Base-by-base conservation (phyloP, 495 filamentous ascomycete species). In the Neurospora tetrasperma region DNA sequence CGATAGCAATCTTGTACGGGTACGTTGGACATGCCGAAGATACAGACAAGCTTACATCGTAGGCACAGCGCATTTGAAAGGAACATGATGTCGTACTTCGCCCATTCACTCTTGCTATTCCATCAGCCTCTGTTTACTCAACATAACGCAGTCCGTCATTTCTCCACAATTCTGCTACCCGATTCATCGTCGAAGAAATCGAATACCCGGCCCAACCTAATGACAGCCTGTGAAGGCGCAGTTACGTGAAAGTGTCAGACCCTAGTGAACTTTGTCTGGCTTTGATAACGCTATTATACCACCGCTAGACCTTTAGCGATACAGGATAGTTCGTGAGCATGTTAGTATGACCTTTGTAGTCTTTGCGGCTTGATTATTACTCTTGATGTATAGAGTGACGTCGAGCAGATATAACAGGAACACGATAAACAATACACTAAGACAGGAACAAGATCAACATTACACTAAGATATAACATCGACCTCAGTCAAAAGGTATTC, bases 401-500 rank as follows among this genome's bases (percentile, higher is more conserved):
- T 42, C 12, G 12, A 42, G 42, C n/a, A 48, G n/a, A 48, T 20
- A n/a, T 20, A 20, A 4, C 44, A 8, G 3, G n/a, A 4, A 5
- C 20, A 4, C 10, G 8, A 20, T 48, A 20, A 9, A 11, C 9
- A 1, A 5, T n/a, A 48, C 9, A 48, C 43, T 44, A 10, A 27
- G 20, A 59, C 44, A 8, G 3, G n/a, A 4, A 5, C 20, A 4
- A 10, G 8, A 20, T 48, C 10, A 9, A 11, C 9, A 1, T 11
- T n/a, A 48, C 9, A 48, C 43, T 44, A 10, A 27, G 20, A 59
- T 10, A 54, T 14, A 27, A 27, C 5, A 14, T 11, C 41, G 59
- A 35, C 44, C 27, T 43, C 80, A 98, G 83, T 98, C 95, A 82
- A 99, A 99, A 0, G 95, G 95, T 81, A 99, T 92, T 73, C 94